These are phyloP conservation scores for Haplosporangium gracile DNA, from an alignment of 192 early-diverging fungal species.

Conservation along the genomic window DNA sequence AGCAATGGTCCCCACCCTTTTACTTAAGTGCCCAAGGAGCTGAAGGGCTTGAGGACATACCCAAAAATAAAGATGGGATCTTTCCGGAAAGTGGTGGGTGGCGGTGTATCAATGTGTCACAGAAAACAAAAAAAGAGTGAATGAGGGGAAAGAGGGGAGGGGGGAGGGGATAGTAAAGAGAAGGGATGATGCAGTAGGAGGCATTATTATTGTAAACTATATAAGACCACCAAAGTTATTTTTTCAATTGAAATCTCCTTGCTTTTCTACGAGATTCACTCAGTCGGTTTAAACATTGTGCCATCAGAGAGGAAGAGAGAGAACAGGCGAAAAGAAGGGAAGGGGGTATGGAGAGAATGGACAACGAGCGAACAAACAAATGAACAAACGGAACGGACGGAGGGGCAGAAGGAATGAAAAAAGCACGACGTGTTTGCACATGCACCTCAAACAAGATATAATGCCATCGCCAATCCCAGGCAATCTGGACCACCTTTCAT, in stretches of 20 bases:
- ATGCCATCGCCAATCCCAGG: neutral
- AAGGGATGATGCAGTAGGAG: slow-evolving; percentile 31
- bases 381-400: neutral
- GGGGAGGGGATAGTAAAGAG: neutral
- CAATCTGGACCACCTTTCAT: neutral
- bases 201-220: neutral
- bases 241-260: slow-evolving; percentile 23
- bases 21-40: neutral
- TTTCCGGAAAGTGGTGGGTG: neutral
- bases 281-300: neutral
- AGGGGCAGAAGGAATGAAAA: neutral
- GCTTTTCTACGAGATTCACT: neutral
- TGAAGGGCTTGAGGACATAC: neutral
- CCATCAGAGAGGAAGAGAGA: neutral
- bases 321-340: neutral
- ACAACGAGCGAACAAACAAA: neutral
- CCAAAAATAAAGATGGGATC: slow-evolving; percentile 1
- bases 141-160: slow-evolving; percentile 13
- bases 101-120: neutral
- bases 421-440: neutral
- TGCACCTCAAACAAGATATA: neutral
- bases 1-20: neutral
- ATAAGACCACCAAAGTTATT: neutral
- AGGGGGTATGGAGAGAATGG: neutral
- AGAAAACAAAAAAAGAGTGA: slow-evolving; percentile 8